Evolutionary conservation across 257 asterid genomes (phyloP), one percentile per base, ranked within the genome.

Genomic region (Fraxinus americana): DNA sequence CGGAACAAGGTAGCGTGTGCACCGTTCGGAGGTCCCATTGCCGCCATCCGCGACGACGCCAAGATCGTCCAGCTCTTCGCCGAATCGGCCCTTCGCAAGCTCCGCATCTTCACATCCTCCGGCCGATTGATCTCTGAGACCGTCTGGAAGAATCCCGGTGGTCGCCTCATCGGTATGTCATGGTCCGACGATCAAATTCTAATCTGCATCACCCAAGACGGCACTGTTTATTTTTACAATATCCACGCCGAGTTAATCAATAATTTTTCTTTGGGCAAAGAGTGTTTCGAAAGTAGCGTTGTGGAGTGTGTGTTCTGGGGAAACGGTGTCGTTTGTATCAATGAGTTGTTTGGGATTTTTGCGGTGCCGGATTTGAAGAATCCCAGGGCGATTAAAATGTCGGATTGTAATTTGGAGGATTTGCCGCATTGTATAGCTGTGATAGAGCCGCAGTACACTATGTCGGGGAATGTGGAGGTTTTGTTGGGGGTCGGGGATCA

Each of bases 401-500:
- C 98, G 48, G 97, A 95, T 76, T 81, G 94, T 66, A 88, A 82
- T 50, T 79, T 93, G 85, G 98, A 91, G 87, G 99, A 90, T 78
- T 85, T 88, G 69, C 98, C 97, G 4, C 88, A 87, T 79, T 96
- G 97, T 91, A 88, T 92, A 91, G 90, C 97, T 17, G 99, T 96
- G 84, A 93, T 96, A 69, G 99, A 96, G 88, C 99, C 98, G 0
- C 97, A 92, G 79, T 90, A 88, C 80, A 93, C 97, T 12, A 89
- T 91, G 88, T 96, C 98, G 0, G 98, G 99, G 10, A 97, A 95
- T 79, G 99, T 96, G 88, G 99, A 96, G 89, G 96, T 96, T 61
- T 75, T 96, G 82, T 81, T 96, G 72, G 97, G 87, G 19, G 97
- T 93, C 38, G 91, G 86, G 70, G 98, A 96, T 83, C 86, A 83